Conservation (phyloP, 106 monocot genomes). For the Acanthochlamys bracteata region DNA sequence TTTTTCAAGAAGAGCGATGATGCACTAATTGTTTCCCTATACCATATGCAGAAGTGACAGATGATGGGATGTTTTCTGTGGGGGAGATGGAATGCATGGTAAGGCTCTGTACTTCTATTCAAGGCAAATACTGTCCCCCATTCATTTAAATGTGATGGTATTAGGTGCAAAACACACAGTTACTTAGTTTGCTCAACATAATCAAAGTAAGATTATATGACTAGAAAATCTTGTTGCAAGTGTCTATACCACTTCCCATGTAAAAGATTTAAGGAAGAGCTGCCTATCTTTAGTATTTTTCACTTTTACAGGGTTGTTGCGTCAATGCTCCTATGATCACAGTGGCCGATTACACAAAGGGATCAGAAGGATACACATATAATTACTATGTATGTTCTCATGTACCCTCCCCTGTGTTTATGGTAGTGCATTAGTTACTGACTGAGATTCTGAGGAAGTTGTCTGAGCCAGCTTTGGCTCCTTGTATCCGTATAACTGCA, state of each 20-base stretch:
- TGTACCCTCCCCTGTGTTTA: not conserved
- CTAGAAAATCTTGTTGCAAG: not conserved
- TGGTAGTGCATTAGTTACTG: not conserved
- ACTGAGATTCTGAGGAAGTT: too few species aligned
- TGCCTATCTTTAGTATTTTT: not conserved
- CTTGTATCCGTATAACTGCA: too few species aligned
- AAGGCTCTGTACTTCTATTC: conserved; percentile 1
- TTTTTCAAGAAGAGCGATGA: not conserved
- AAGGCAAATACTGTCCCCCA: too few species aligned
- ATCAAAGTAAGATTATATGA: too few species aligned
- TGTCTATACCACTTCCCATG: not conserved
- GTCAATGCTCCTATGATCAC: conserved; percentile 99
- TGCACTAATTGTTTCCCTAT: not conserved
- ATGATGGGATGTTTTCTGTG: conserved; percentile 94
- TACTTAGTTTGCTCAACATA: not conserved
- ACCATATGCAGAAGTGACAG: conserved; percentile 74
- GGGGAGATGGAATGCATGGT: conserved; percentile 99
- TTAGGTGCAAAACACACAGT: not conserved
- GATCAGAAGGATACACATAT: conserved; percentile 91
- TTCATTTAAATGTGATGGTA: not conserved
- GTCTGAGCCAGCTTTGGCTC: too few species aligned
- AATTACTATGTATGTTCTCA: conserved; percentile 79
- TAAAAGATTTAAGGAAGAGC: not conserved
- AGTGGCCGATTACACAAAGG: conserved; percentile 85
- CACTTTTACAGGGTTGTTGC: conserved; percentile 67